phyloP scores from a whole-genome alignment of 2,329 filamentous ascomycete species.

The Verticillium isaacii region DNA sequence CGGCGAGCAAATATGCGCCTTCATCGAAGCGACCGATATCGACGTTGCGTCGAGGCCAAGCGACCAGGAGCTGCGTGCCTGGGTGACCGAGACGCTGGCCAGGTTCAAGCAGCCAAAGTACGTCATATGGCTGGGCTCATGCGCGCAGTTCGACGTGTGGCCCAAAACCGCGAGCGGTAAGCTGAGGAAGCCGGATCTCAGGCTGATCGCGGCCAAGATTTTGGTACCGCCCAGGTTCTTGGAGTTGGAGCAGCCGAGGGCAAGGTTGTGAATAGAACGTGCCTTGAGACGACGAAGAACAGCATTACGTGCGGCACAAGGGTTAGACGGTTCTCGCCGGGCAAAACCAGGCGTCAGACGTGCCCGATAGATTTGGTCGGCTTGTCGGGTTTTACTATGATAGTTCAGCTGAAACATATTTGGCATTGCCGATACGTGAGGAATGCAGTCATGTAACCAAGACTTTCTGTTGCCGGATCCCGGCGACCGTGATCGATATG shows the following conservation, averaged over 20 bases:
- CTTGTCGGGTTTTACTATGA: no score
- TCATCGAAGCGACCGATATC: constrained; percentile 33
- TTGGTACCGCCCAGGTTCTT: not conserved
- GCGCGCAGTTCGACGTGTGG: constrained; percentile 46
- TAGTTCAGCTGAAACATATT: no score
- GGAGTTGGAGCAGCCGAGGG: not conserved
- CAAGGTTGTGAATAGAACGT: not conserved
- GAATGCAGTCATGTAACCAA: no score
- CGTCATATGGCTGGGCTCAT: constrained; percentile 67
- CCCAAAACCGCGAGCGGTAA: constrained; percentile 67
- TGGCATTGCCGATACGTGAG: no score
- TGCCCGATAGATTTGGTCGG: no score
- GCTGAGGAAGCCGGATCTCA: constrained; percentile 46
- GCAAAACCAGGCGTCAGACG: no score
- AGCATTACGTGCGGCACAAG: not conserved
- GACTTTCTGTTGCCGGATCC: no score
- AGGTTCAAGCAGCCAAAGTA: constrained; percentile 65
- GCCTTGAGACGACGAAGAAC: not conserved
- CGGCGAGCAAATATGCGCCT: constrained; percentile 66
- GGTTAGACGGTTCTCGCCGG: not conserved
- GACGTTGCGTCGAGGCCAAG: constrained; percentile 28
- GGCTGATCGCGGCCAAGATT: not conserved
- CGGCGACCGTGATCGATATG: no score
- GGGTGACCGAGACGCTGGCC: constrained; percentile 57
- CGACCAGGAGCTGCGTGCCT: constrained; percentile 51